Base-by-base conservation (phyloP, 306 rosid species). In the Oemleria cerasiformis region DNA sequence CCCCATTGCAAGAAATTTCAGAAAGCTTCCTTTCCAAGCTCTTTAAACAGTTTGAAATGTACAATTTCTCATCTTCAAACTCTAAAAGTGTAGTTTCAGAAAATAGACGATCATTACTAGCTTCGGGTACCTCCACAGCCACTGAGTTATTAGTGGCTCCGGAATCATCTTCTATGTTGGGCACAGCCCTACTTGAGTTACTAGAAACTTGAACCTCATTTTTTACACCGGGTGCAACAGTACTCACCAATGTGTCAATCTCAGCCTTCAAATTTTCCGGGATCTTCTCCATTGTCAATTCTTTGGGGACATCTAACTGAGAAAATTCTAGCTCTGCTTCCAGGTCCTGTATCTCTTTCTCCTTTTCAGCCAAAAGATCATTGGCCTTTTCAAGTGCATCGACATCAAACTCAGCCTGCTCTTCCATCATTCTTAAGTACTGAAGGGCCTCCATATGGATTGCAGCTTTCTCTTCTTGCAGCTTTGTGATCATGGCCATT, bases 401-500 rank as follows among this genome's bases (percentile, higher is more conserved):
- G 14, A 79, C 88, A 56, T 94, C 98, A 71, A 87, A 86, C 84
- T 94, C 97, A 59, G 97, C 92, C 84, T 94, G 98, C 82, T 94
- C 98, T 71, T 94, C 98, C 96, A 87, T 91, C 97, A 94, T 89
- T 75, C 97, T 83, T 68, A 94, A 82, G 73, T 89, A 89, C 61
- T 91, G 98, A 77, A 83, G 90, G 77, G 96, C 88, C 79, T 94
- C 97, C 98, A 91, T 87, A 47, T 87, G 92, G 41, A 94, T 77
- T 15, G 93, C 81, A 40, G 98, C 91, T 81, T 94, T 94, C 85
- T 94, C 98, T 82, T 89, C 96, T 67, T 94, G 98, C 70, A 94
- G 82, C 86, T 93, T 85, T 21, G 94, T 94, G 68, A 94, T 94
- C 98, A 94, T 91, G 78, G 97, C 89, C 98, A 94, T 87, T 17